Conservation (phyloP, 1,284 basidiomycete genomes). For the Heterobasidion annosum region DNA sequence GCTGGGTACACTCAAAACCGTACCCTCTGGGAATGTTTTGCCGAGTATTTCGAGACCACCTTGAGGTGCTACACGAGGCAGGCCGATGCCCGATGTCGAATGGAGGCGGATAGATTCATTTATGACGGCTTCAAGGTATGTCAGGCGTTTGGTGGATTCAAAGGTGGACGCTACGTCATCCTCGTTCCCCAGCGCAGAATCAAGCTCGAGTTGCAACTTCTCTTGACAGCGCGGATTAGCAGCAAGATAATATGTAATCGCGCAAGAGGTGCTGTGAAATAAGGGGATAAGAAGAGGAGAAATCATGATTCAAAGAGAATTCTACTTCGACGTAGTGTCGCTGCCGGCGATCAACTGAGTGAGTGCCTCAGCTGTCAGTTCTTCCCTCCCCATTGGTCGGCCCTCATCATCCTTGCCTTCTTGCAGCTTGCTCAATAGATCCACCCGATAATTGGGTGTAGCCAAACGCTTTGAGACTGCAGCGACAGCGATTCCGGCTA, state of each 20-base stretch:
- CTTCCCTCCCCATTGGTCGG: slow-evolving; percentile 67
- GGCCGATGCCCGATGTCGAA: slow-evolving; percentile 73
- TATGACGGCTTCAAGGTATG: slow-evolving; percentile 77
- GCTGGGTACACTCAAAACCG: slow-evolving; percentile 64
- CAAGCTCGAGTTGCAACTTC: slow-evolving; percentile 75
- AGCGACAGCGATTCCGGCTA: slow-evolving; percentile 78
- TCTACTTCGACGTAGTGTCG: slow-evolving; percentile 77
- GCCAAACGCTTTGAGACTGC: slow-evolving; percentile 71
- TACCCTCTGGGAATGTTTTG: slow-evolving; percentile 60
- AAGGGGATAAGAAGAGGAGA: neutral
- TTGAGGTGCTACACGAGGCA: slow-evolving; percentile 70
- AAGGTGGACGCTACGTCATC: slow-evolving; percentile 46
- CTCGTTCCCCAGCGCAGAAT: slow-evolving; percentile 57
- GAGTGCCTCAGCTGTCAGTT: slow-evolving; percentile 81
- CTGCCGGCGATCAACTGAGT: slow-evolving; percentile 83
- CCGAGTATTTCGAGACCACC: slow-evolving; percentile 56
- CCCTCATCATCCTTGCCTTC: slow-evolving; percentile 72
- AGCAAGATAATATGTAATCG: slow-evolving; percentile 79
- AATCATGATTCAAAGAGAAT: neutral
- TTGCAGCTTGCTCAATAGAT: slow-evolving; percentile 76
- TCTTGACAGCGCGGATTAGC: slow-evolving; percentile 54
- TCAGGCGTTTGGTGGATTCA: slow-evolving; percentile 59
- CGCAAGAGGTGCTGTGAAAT: slow-evolving; percentile 62
- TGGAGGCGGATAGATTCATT: slow-evolving; percentile 78
- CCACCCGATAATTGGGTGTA: slow-evolving; percentile 57